Conservation (phyloP, 73 alveolate species). For the Stentor coeruleus region DNA sequence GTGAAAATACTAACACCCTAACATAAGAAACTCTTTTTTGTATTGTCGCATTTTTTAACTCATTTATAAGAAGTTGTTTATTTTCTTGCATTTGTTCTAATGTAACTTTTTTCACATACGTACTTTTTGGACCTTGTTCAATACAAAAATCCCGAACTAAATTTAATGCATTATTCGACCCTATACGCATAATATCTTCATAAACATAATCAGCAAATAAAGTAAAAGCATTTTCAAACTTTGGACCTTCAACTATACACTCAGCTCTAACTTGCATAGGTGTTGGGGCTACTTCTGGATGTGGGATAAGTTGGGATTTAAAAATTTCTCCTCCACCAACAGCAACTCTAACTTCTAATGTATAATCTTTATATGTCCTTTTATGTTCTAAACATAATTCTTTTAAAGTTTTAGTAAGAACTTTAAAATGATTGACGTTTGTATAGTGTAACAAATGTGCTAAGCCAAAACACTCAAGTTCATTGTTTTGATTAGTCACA, state of each 20-base stretch:
- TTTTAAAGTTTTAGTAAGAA: background rate
- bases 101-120: background rate
- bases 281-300: constrained; percentile 17
- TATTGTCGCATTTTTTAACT: background rate
- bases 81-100: constrained; percentile 11
- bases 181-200: constrained; percentile 13
- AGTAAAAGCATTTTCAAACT: constrained; percentile 11
- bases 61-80: constrained; percentile 3
- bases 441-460: constrained; percentile 11
- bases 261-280: constrained; percentile 15
- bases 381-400: constrained; percentile 10
- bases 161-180: constrained; percentile 15
- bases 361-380: background rate
- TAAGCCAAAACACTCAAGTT: background rate
- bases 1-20: background rate
- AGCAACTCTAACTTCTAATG: background rate
- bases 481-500: background rate
- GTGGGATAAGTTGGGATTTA: background rate
- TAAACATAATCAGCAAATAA: constrained; percentile 5
- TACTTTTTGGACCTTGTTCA: background rate
- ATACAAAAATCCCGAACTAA: constrained; percentile 3
- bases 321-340: constrained; percentile 22
- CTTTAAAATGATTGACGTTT: background rate
- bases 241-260: background rate
- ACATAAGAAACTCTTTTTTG: constrained; percentile 6